Evolutionary conservation across 371 early-diverging fungal species (phyloP).

Genomic region (Actinomortierella ambigua): DNA sequence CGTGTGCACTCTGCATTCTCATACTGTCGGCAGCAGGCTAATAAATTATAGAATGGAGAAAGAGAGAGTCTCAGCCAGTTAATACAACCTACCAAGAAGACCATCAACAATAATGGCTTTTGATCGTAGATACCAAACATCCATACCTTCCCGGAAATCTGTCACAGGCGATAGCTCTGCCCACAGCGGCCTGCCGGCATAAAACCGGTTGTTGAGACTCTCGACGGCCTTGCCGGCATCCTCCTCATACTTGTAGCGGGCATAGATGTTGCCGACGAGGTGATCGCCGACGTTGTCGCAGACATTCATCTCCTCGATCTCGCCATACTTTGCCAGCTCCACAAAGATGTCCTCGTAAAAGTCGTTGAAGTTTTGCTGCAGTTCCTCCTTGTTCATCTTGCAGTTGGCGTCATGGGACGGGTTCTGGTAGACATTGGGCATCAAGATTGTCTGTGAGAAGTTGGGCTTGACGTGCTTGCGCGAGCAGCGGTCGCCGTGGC

Average conservation of each 20-base stretch:
- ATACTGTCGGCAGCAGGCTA: slow-evolving; percentile 96
- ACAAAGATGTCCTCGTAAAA: slow-evolving; percentile 98
- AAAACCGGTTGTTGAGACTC: slow-evolving; percentile 91
- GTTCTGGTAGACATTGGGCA: slow-evolving; percentile 95
- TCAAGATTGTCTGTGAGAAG: slow-evolving; percentile 91
- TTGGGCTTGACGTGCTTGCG: slow-evolving; percentile 97
- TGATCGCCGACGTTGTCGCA: slow-evolving; percentile 99
- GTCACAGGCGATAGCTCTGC: slow-evolving; percentile 96
- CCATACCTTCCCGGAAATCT: slow-evolving; percentile 86
- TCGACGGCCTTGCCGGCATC: slow-evolving; percentile 93
- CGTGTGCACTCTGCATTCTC: slow-evolving; percentile 94
- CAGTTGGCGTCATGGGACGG: slow-evolving; percentile 85
- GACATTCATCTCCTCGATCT: slow-evolving; percentile 94
- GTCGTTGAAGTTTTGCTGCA: slow-evolving; percentile 93
- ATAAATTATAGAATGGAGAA: neutral
- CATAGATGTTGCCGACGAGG: slow-evolving; percentile 97
- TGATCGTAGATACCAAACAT: neutral
- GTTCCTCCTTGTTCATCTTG: slow-evolving; percentile 71
- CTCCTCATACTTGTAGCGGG: slow-evolving; percentile 88
- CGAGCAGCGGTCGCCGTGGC: slow-evolving; percentile 97
- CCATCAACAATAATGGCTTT: no score
- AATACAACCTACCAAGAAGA: no score
- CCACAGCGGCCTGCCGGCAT: slow-evolving; percentile 93
- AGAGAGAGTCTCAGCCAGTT: neutral
- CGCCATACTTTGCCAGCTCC: slow-evolving; percentile 95